A percentile compares a stretch with the other conserved stretches of the same genome.
These are phyloP conservation scores for Diaporthe capsici DNA, from an alignment of 2,329 filamentous ascomycete species.

Conservation along the genomic window DNA sequence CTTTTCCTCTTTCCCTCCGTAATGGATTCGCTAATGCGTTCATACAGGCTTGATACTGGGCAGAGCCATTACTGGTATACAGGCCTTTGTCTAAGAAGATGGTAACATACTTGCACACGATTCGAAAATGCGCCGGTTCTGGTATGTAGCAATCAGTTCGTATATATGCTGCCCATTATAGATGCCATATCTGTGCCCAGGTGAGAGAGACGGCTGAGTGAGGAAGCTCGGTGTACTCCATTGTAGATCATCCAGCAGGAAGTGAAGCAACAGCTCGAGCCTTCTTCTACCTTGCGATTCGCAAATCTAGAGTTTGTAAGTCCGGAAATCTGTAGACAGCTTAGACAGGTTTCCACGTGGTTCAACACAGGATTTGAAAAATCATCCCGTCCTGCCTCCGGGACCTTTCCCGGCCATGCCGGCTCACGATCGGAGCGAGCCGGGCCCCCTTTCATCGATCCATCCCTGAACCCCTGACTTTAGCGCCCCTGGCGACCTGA, in stretches of 20 bases:
- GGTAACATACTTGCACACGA: background rate
- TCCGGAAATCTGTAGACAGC: no score
- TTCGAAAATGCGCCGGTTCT: no score
- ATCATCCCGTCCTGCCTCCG: background rate
- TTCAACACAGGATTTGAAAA: background rate
- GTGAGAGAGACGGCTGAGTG: background rate
- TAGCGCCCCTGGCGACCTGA: constrained; percentile 28
- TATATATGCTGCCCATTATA: background rate
- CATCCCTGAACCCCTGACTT: constrained; percentile 40
- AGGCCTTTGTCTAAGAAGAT: constrained; percentile 77
- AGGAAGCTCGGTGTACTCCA: background rate
- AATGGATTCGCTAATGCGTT: constrained; percentile 45
- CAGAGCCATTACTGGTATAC: constrained; percentile 78
- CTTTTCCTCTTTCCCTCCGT: background rate
- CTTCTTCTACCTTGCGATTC: no score
- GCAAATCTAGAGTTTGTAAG: background rate
- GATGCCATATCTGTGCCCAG: background rate
- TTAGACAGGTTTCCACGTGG: background rate
- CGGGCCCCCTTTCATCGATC: constrained; percentile 32
- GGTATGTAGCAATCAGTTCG: background rate
- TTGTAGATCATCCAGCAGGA: background rate
- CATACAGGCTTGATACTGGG: constrained; percentile 75
- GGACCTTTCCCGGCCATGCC: constrained; percentile 12
- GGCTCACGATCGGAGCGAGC: constrained; percentile 31
- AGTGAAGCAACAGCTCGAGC: background rate